phyloP scores from a whole-genome alignment of 805 yeast genomes.

The Barnettozyma sucrosica region DNA sequence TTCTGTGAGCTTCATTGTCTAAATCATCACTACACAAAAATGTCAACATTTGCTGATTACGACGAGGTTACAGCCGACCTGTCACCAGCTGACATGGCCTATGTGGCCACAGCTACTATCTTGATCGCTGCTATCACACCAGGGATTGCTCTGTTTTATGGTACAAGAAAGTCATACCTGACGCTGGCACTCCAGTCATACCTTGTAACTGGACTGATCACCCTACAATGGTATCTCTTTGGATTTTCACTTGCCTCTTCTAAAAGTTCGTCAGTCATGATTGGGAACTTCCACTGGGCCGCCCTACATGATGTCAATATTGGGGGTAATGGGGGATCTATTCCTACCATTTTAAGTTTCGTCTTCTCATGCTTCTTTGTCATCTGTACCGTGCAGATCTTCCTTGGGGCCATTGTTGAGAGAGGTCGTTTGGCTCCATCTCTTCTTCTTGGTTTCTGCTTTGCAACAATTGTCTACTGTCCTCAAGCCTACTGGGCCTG shows the following conservation, averaged over 20 bases:
- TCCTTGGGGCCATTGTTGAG: slow-evolving; percentile 89
- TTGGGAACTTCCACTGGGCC: slow-evolving; percentile 74
- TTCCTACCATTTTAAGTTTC: slow-evolving; percentile 47
- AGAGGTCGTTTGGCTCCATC: slow-evolving; percentile 86
- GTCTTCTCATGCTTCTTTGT: slow-evolving; percentile 89
- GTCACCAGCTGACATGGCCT: slow-evolving; percentile 43
- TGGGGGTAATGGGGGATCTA: slow-evolving; percentile 35
- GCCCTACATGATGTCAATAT: slow-evolving; percentile 59
- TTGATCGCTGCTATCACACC: slow-evolving; percentile 79
- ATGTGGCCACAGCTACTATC: slow-evolving; percentile 29
- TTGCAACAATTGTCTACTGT: slow-evolving; percentile 89
- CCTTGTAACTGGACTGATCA: slow-evolving; percentile 62
- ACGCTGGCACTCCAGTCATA: slow-evolving; percentile 77
- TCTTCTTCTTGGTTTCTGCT: slow-evolving; percentile 68
- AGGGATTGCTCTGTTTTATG: slow-evolving; percentile 85
- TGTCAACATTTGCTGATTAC: neutral
- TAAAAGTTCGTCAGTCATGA: slow-evolving; percentile 58
- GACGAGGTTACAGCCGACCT: slow-evolving; percentile 34
- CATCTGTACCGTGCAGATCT: slow-evolving; percentile 81
- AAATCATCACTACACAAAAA: neutral
- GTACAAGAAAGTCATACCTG: slow-evolving; percentile 81
- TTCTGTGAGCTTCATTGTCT: neutral
- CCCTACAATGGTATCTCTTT: slow-evolving; percentile 94
- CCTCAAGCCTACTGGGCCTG: slow-evolving; percentile 95
- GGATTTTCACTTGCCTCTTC: slow-evolving; percentile 90